These are phyloP conservation scores for Apiospora saccharicola DNA, from an alignment of 2,329 filamentous ascomycete genomes.

Conservation along the genomic window DNA sequence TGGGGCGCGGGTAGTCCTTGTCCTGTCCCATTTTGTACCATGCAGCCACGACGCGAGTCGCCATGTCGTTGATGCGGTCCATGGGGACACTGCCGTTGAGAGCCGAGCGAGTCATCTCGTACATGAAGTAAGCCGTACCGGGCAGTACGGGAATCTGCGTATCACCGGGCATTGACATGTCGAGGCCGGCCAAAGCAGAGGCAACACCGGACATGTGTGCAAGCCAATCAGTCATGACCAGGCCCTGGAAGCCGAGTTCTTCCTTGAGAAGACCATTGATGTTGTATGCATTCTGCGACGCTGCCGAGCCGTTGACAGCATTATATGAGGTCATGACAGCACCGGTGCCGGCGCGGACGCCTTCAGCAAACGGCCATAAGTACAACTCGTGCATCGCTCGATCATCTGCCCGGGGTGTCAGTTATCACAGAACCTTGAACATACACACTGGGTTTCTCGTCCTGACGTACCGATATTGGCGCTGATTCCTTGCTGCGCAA, in stretches of 20 bases:
- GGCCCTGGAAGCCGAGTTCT: slow-evolving; percentile 75
- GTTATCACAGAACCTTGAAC: slow-evolving; percentile 22
- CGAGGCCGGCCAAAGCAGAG: slow-evolving; percentile 76
- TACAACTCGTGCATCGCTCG: slow-evolving; percentile 72
- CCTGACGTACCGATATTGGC: slow-evolving; percentile 66
- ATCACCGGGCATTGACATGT: slow-evolving; percentile 69
- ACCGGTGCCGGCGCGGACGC: slow-evolving; percentile 77
- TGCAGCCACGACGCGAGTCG: slow-evolving; percentile 62
- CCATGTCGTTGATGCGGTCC: slow-evolving; percentile 63
- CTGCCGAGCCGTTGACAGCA: slow-evolving; percentile 71
- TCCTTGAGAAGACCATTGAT: slow-evolving; percentile 76
- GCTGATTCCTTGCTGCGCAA: slow-evolving; percentile 62
- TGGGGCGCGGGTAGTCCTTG: slow-evolving; percentile 47
- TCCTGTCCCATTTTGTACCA: slow-evolving; percentile 70
- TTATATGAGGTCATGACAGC: slow-evolving; percentile 87
- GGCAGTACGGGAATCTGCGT: slow-evolving; percentile 52
- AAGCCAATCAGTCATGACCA: slow-evolving; percentile 78
- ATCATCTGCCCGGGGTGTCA: slow-evolving; percentile 36
- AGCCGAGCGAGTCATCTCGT: slow-evolving; percentile 60
- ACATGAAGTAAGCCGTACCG: slow-evolving; percentile 62
- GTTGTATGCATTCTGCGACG: slow-evolving; percentile 72
- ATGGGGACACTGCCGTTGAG: slow-evolving; percentile 65
- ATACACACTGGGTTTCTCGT: no score
- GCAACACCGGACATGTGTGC: slow-evolving; percentile 79
- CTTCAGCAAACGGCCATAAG: slow-evolving; percentile 81